Percentiles rank a stretch among this genome's conserved stretches.
These are phyloP conservation scores for Metrosideros polymorpha DNA, from an alignment of 441 rosid genomes.

Conservation along the genomic window DNA sequence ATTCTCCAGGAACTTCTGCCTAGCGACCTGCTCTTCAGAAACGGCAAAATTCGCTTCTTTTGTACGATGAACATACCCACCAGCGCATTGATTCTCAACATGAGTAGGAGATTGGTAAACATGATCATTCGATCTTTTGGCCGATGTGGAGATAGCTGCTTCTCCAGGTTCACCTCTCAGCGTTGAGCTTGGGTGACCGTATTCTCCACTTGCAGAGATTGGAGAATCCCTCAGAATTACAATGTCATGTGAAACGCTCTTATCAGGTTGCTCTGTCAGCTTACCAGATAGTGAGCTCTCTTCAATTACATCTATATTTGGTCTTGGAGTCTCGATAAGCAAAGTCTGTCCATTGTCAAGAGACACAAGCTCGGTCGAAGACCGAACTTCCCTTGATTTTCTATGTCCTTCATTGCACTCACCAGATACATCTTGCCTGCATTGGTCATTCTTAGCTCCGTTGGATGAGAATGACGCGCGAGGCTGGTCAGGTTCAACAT, in stretches of 20 bases:
- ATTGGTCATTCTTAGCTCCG: not conserved
- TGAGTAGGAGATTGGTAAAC: slow-evolving; percentile 64
- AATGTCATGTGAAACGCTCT: slow-evolving; percentile 6
- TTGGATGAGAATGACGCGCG: not conserved
- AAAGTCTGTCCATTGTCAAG: slow-evolving; percentile 13
- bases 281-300: slow-evolving; percentile 17
- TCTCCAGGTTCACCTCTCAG: slow-evolving; percentile 23
- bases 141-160: slow-evolving; percentile 28
- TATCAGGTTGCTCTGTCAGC: slow-evolving; percentile 21
- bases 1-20: slow-evolving; percentile 15
- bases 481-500: slow-evolving; percentile 3
- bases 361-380: slow-evolving; percentile 8
- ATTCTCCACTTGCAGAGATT: not conserved
- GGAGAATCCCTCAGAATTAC: not conserved
- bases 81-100: slow-evolving; percentile 37
- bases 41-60: slow-evolving; percentile 17
- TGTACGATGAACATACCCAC: slow-evolving; percentile 9
- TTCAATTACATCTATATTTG: slow-evolving; percentile 10
- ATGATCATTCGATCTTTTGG: slow-evolving; percentile 29
- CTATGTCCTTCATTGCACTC: slow-evolving; percentile 11
- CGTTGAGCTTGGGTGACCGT: slow-evolving; percentile 1
- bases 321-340: not conserved
- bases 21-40: slow-evolving; percentile 26
- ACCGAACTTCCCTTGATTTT: slow-evolving; percentile 12
- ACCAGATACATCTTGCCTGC: slow-evolving; percentile 7